Evolutionary conservation across 2,329 filamentous ascomycete species (phyloP), one percentile per base, ranked within the genome.

Genomic region (Aureobasidium sp.): DNA sequence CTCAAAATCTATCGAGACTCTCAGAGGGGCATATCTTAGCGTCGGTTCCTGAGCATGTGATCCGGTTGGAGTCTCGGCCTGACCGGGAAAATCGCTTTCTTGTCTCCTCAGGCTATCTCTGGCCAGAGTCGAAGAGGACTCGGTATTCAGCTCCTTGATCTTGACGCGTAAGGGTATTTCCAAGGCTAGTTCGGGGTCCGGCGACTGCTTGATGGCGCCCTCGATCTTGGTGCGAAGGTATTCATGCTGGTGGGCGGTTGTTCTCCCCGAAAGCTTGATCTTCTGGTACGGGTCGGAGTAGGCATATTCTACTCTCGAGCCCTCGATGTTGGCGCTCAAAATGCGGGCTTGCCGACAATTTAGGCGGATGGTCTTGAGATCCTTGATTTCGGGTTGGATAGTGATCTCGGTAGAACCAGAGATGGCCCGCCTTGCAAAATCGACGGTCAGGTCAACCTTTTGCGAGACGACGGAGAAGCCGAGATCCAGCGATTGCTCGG

Each of bases 391-490:
- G 22, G 86, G 86, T 67, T 88, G 87, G 60, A 97, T 85, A 34
- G 87, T 88, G 68, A 99, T 88, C 67, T 92, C 88, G 9, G 89
- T 90, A 66, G 84, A 87, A 56, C 94, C 94, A 64, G 84, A 86
- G 70, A 97, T 78, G 70, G 81, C 83, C 74, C 87, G 87, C 60
- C 84, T 84, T 66, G 84, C 82, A 73, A 99, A 95, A 76, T 96
- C 89, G 71, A 99, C 81, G 69, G 97, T 92, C 64, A 99, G 81
- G 69, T 91, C 87, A 55, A 99, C 87, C 73, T 90, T 89, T 76
- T 97, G 93, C 76, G 91, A 88, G 61, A 90, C 82, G 63, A 97
- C 79, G 52, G 79, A 79, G 70, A 82, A 86, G 41, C 77, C 77
- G 56, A 74, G 71, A 63, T 68, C 69, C 57, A 75, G 71, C 42